Evolutionary conservation across 805 yeast species (phyloP).

Genomic region (Starmerella sp.): DNA sequence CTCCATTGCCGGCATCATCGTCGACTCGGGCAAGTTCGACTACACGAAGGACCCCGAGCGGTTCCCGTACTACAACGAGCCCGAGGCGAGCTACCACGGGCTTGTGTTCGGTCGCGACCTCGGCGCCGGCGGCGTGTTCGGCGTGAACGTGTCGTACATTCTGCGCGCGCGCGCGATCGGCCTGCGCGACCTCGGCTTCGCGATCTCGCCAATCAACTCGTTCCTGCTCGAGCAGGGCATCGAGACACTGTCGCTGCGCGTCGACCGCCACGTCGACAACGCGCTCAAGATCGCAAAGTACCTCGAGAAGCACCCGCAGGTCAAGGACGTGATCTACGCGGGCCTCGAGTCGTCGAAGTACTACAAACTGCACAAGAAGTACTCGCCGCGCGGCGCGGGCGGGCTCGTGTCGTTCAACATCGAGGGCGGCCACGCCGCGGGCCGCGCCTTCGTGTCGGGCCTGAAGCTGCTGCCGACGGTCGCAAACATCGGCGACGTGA

Average conservation of each 20-base stretch:
- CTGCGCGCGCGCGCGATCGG: constrained; percentile 22
- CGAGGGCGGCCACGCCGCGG: constrained; percentile 55
- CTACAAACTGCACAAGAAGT: constrained; percentile 74
- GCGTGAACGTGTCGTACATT: constrained; percentile 17
- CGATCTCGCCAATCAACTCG: constrained; percentile 77
- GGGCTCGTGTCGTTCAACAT: constrained; percentile 86
- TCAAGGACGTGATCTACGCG: constrained; percentile 83
- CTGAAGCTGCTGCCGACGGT: constrained; percentile 80
- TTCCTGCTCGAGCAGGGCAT: constrained; percentile 83
- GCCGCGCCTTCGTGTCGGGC: constrained; percentile 73
- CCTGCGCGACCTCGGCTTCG: constrained; percentile 79
- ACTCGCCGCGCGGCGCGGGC: constrained; percentile 70
- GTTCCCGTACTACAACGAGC: constrained; percentile 84
- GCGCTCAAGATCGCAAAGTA: constrained; percentile 69
- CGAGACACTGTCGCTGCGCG: constrained; percentile 87
- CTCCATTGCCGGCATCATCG: constrained; percentile 68
- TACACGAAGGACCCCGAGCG: constrained; percentile 76
- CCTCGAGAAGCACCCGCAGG: constrained; percentile 54
- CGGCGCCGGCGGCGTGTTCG: constrained; percentile 12
- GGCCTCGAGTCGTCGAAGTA: constrained; percentile 72
- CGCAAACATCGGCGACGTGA: constrained; percentile 95
- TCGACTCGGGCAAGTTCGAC: constrained; percentile 88
- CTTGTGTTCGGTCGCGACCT: constrained; percentile 68
- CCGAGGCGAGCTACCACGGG: constrained; percentile 92
- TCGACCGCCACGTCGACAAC: constrained; percentile 81